Conservation (phyloP, 768 basidiomycete genomes). For the Pleurotus djamor region DNA sequence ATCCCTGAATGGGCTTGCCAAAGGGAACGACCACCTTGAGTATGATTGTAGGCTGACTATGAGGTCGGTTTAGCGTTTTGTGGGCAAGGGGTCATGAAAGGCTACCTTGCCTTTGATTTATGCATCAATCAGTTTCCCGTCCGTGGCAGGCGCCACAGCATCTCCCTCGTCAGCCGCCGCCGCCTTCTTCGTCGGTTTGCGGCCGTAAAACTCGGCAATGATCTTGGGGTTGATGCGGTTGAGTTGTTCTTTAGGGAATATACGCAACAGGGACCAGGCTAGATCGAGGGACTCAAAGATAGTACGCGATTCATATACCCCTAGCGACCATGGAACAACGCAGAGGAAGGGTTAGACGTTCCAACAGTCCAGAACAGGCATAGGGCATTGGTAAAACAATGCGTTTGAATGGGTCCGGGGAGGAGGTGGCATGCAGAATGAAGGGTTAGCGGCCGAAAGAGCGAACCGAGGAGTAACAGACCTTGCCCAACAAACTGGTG, state of each 20-base stretch:
- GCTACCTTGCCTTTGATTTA: conserved; percentile 26
- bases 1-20: no score
- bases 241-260: conserved; percentile 98
- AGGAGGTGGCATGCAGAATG: neutral
- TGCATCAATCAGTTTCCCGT: conserved; percentile 66
- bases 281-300: conserved; percentile 98
- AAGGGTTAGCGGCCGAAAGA: neutral
- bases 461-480: conserved; percentile 18
- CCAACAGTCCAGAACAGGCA: neutral
- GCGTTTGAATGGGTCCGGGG: neutral
- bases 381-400: neutral
- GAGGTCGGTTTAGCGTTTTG: neutral
- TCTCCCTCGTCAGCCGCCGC: conserved; percentile 39
- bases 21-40: neutral
- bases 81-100: neutral
- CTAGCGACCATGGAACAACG: conserved; percentile 31
- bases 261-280: conserved; percentile 94
- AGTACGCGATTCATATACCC: conserved; percentile 91
- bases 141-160: conserved; percentile 31
- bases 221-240: conserved; percentile 99
- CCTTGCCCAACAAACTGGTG: conserved; percentile 97
- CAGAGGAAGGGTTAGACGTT: neutral
- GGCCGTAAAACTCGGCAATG: conserved; percentile 88
- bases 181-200: conserved; percentile 71
- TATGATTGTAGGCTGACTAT: neutral